A percentile compares a stretch with the other conserved stretches of the same genome.
phyloP scores from a whole-genome alignment of 805 yeast genomes.

The Saturnispora galanensis region DNA sequence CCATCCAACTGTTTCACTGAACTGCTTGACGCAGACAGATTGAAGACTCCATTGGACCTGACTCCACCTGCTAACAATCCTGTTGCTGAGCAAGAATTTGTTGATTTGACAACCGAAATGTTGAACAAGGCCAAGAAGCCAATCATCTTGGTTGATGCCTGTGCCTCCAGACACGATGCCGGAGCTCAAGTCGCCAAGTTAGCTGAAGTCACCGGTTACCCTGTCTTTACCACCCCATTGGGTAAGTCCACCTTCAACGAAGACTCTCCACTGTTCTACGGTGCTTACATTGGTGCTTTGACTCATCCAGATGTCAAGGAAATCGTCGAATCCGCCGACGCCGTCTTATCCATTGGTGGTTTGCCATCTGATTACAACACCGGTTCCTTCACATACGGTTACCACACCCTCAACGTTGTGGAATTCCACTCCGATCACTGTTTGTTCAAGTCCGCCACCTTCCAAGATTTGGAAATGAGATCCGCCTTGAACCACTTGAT shows the following conservation, averaged over 20 bases:
- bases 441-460: slow-evolving; percentile 58
- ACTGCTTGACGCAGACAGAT: slow-evolving; percentile 43
- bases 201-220: slow-evolving; percentile 63
- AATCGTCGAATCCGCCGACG: slow-evolving; percentile 65
- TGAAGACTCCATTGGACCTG: slow-evolving; percentile 52
- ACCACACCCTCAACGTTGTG: slow-evolving; percentile 63
- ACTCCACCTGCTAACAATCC: slow-evolving; percentile 46
- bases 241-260: slow-evolving; percentile 78
- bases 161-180: slow-evolving; percentile 72
- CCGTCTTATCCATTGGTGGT: slow-evolving; percentile 73
- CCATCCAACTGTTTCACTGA: slow-evolving; percentile 75
- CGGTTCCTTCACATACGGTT: slow-evolving; percentile 73
- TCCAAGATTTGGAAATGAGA: slow-evolving; percentile 68
- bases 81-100: slow-evolving; percentile 55
- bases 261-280: slow-evolving; percentile 63
- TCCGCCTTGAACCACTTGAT: slow-evolving; percentile 37
- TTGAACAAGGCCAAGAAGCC: slow-evolving; percentile 57
- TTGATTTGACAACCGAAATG: slow-evolving; percentile 41
- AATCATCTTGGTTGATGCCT: slow-evolving; percentile 73
- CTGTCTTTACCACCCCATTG: slow-evolving; percentile 82
- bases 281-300: slow-evolving; percentile 78
- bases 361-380: slow-evolving; percentile 83
- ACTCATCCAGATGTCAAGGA: slow-evolving; percentile 64
- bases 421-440: slow-evolving; percentile 74
- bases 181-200: slow-evolving; percentile 52